These are phyloP conservation scores for Boletus coccyginus DNA, from an alignment of 768 basidiomycete genomes.

Conservation along the genomic window DNA sequence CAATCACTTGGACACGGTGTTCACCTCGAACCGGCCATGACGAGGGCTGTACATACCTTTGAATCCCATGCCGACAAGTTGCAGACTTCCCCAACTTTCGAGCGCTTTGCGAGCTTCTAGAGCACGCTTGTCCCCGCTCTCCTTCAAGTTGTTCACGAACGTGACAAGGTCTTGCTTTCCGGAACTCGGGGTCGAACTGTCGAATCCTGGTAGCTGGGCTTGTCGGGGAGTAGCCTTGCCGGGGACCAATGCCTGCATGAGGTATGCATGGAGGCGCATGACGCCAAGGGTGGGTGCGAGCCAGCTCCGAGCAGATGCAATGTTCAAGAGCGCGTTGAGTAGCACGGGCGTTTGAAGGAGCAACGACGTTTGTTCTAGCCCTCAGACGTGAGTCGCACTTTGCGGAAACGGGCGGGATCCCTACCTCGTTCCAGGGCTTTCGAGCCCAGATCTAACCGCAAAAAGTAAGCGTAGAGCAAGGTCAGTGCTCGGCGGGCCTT, in stretches of 20 bases:
- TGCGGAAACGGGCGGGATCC: slow-evolving; percentile 19
- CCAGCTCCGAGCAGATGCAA: slow-evolving; percentile 87
- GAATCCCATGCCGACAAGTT: slow-evolving; percentile 81
- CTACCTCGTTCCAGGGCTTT: slow-evolving; percentile 61
- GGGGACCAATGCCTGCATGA: slow-evolving; percentile 80
- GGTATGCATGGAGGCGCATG: slow-evolving; percentile 80
- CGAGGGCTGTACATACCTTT: slow-evolving; percentile 54
- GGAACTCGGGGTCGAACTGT: slow-evolving; percentile 34
- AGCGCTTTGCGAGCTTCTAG: slow-evolving; percentile 50
- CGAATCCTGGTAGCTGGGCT: slow-evolving; percentile 78
- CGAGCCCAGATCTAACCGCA: slow-evolving; percentile 58
- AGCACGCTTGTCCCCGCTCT: slow-evolving; percentile 16
- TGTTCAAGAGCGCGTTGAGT: slow-evolving; percentile 77
- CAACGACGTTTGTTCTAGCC: slow-evolving; percentile 66
- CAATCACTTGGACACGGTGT: slow-evolving; percentile 60
- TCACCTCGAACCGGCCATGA: not conserved
- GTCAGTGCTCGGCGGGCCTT: slow-evolving; percentile 53
- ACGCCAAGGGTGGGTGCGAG: slow-evolving; percentile 71
- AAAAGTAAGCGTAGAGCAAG: slow-evolving; percentile 81
- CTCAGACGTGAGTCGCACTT: not conserved
- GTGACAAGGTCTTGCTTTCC: slow-evolving; percentile 17
- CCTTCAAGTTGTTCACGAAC: slow-evolving; percentile 17
- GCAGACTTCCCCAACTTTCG: slow-evolving; percentile 68
- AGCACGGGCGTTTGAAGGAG: slow-evolving; percentile 71
- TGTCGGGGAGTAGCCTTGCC: slow-evolving; percentile 44